A percentile compares a stretch with the other conserved stretches of the same genome.
Conservation (phyloP, 805 yeast species). For the Ascoidea asiatica region DNA sequence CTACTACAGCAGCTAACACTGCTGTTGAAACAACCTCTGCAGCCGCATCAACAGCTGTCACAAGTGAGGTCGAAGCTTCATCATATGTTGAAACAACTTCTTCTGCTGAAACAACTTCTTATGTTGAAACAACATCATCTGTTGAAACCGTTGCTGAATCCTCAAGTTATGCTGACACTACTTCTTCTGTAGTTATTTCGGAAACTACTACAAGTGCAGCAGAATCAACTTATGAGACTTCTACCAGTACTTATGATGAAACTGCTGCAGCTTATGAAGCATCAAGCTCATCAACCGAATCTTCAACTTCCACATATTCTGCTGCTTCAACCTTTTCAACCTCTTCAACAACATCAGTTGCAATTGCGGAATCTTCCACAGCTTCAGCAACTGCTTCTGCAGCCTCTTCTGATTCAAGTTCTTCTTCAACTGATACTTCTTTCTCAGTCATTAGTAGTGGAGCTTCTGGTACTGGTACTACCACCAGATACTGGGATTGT, state of each 20-base stretch:
- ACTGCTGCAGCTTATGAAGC: not conserved
- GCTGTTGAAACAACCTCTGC: not conserved
- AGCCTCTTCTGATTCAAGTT: not conserved
- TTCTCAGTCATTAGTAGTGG: constrained; percentile 2
- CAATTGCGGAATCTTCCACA: too few relatives aligned
- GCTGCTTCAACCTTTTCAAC: too few relatives aligned
- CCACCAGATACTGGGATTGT: constrained; percentile 8
- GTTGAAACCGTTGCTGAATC: not conserved
- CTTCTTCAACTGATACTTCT: not conserved
- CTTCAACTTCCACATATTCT: too few relatives aligned
- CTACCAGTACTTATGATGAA: not conserved
- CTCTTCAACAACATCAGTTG: too few relatives aligned
- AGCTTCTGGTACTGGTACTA: constrained; percentile 4
- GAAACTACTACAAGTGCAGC: too few relatives aligned
- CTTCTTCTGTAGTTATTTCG: too few relatives aligned
- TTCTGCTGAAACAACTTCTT: not conserved
- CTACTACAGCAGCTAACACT: not conserved
- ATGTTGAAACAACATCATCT: not conserved
- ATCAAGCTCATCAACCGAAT: too few relatives aligned
- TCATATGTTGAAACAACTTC: not conserved
- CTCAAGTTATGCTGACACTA: too few relatives aligned
- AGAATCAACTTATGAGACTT: not conserved
- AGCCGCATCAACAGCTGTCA: too few relatives aligned
- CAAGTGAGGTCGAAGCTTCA: not conserved
- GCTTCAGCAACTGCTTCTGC: not conserved